Conservation (phyloP, 371 early-diverging fungal species). For the Mortierella sp. region DNA sequence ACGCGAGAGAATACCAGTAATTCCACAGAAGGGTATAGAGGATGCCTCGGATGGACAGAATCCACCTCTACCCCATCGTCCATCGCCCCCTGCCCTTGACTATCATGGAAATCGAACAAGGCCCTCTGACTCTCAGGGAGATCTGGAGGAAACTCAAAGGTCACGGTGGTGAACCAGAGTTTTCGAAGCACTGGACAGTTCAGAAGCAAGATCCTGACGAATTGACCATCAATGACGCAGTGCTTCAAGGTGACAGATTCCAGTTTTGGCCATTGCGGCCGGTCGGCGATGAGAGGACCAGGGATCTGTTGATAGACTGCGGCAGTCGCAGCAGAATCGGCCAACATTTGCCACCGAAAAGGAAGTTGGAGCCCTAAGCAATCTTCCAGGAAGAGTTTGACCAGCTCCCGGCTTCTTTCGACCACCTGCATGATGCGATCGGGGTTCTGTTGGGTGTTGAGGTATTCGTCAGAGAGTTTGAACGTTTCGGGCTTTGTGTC, state of each 20-base stretch:
- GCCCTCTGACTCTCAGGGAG: not conserved
- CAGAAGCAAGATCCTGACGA: constrained; percentile 3
- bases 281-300: not conserved
- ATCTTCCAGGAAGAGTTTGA: not conserved
- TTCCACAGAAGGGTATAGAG: not conserved
- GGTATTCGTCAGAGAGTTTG: constrained; percentile 1
- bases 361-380: not conserved
- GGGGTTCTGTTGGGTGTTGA: not conserved
- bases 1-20: not conserved
- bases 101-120: not conserved
- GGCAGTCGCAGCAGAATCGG: not conserved
- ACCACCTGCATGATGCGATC: constrained; percentile 5
- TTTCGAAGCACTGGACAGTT: not conserved
- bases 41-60: not conserved
- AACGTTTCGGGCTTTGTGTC: constrained; percentile 5
- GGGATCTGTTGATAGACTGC: not conserved
- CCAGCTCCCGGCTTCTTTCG: constrained; percentile 9
- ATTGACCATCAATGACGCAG: not conserved
- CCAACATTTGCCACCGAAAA: constrained; percentile 1
- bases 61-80: too few species aligned
- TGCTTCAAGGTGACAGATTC: not conserved
- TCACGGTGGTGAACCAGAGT: not conserved
- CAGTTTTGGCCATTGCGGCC: constrained; percentile 11
- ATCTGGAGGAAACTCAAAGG: not conserved
- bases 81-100: too few species aligned